A percentile compares a stretch with the other conserved stretches of the same genome.
These are phyloP conservation scores for Obba rivulosa DNA, from an alignment of 768 basidiomycete genomes.

Conservation along the genomic window DNA sequence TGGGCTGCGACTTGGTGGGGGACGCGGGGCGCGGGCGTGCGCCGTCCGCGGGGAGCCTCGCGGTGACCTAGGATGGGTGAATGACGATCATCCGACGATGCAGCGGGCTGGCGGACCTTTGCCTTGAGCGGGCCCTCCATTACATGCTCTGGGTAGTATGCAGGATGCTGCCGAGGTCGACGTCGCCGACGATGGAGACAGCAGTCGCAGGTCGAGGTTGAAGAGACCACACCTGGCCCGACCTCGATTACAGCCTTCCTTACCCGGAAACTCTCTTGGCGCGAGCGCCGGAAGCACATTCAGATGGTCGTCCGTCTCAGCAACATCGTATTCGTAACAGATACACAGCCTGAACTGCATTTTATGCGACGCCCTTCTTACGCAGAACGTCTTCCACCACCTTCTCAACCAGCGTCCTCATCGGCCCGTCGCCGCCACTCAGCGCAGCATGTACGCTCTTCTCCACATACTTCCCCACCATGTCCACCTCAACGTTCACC, in stretches of 20 bases:
- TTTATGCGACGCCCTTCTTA: constrained; percentile 36
- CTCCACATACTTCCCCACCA: constrained; percentile 88
- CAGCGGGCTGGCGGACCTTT: constrained; percentile 33
- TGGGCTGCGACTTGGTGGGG: constrained; percentile 34
- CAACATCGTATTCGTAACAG: too few relatives aligned
- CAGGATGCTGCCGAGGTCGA: background rate
- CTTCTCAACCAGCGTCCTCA: constrained; percentile 49
- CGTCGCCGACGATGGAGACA: background rate
- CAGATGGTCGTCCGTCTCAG: too few relatives aligned
- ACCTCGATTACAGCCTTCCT: too few relatives aligned
- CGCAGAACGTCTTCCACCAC: constrained; percentile 51
- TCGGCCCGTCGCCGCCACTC: constrained; percentile 38
- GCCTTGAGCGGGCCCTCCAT: constrained; percentile 40
- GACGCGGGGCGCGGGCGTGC: constrained; percentile 39
- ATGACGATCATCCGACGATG: too few relatives aligned
- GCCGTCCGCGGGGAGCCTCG: constrained; percentile 29
- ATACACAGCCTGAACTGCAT: too few relatives aligned
- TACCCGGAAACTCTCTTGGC: too few relatives aligned
- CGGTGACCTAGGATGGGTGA: constrained; percentile 41
- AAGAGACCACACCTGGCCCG: background rate
- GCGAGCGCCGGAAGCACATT: too few relatives aligned
- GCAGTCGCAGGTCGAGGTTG: constrained; percentile 3
- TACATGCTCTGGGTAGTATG: background rate
- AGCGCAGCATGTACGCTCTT: constrained; percentile 75
- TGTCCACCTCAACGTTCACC: constrained; percentile 95